These are phyloP conservation scores for Penicillium salamii DNA, from an alignment of 495 filamentous ascomycete species.

Conservation along the genomic window DNA sequence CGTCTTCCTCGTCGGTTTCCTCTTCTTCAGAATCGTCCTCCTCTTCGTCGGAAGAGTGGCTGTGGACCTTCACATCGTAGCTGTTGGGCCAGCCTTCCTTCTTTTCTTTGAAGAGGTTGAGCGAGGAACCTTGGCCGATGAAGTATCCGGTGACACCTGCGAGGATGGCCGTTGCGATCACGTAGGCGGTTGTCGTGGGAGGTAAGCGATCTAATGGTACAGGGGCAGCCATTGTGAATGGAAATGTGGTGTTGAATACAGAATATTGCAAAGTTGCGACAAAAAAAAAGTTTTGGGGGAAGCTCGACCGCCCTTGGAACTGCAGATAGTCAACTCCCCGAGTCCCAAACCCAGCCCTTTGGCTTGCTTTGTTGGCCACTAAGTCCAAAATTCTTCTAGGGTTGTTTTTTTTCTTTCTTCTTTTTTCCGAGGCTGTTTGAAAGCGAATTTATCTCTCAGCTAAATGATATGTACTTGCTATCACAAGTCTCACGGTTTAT, in stretches of 20 bases:
- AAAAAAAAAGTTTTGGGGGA: background rate
- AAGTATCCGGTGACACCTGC: slow-evolving; percentile 67
- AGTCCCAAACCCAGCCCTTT: too few species aligned
- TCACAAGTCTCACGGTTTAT: too few species aligned
- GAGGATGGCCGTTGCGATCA: slow-evolving; percentile 64
- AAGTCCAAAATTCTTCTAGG: background rate
- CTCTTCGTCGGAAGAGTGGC: slow-evolving; percentile 44
- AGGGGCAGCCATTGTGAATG: slow-evolving; percentile 37
- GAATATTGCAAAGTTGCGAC: background rate
- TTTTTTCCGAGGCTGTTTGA: too few species aligned
- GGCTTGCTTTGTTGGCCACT: too few species aligned
- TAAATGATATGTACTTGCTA: too few species aligned
- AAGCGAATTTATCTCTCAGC: too few species aligned
- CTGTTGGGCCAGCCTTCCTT: slow-evolving; percentile 50
- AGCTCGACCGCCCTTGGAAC: slow-evolving; percentile 5
- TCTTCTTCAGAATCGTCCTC: slow-evolving; percentile 27
- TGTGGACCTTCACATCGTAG: slow-evolving; percentile 49
- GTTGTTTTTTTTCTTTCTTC: too few species aligned
- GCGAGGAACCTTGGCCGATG: slow-evolving; percentile 49
- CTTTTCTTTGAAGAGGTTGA: slow-evolving; percentile 44
- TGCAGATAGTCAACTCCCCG: background rate
- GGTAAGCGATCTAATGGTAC: slow-evolving; percentile 33
- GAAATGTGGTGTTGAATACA: background rate
- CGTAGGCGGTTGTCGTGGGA: slow-evolving; percentile 47
- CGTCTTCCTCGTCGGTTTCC: slow-evolving; percentile 37